Evolutionary conservation across 371 early-diverging fungal species (phyloP).

Genomic region (Mortierella sp.): DNA sequence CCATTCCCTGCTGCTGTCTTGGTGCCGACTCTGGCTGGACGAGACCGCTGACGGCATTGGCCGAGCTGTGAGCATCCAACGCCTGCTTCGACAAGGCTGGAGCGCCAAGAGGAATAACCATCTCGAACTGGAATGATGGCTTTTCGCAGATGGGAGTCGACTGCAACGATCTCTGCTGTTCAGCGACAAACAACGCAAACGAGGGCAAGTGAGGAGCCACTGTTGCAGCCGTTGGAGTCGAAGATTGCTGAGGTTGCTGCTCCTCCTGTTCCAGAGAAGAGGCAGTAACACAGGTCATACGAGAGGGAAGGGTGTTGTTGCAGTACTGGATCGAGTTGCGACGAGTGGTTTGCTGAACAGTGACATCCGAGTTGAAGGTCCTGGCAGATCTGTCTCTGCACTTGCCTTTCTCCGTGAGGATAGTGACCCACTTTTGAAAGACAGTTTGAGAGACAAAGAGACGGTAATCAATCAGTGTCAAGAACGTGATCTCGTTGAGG

Average conservation of each 20-base stretch:
- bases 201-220: constrained; percentile 34
- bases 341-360: constrained; percentile 11
- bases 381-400: constrained; percentile 27
- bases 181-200: constrained; percentile 42
- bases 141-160: constrained; percentile 2
- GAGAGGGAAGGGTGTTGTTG: constrained; percentile 25
- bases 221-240: not conserved
- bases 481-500: constrained; percentile 78
- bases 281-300: constrained; percentile 35
- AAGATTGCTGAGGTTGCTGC: not conserved
- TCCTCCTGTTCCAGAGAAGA: constrained; percentile 26
- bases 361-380: not conserved
- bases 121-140: constrained; percentile 33
- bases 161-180: constrained; percentile 23
- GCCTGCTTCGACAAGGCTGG: constrained; percentile 23
- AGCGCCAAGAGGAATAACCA: constrained; percentile 24
- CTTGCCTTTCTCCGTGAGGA: constrained; percentile 52
- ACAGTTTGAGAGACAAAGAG: constrained; percentile 75
- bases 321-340: constrained; percentile 34
- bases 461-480: constrained; percentile 80
- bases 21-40: constrained; percentile 18
- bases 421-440: constrained; percentile 60
- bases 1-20: constrained; percentile 31
- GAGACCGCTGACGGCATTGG: constrained; percentile 2
- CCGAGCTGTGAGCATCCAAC: constrained; percentile 9